Percentiles rank a stretch among this genome's conserved stretches.
Evolutionary conservation across 495 filamentous ascomycete species (phyloP).

Genomic region (Tuber calosporum): DNA sequence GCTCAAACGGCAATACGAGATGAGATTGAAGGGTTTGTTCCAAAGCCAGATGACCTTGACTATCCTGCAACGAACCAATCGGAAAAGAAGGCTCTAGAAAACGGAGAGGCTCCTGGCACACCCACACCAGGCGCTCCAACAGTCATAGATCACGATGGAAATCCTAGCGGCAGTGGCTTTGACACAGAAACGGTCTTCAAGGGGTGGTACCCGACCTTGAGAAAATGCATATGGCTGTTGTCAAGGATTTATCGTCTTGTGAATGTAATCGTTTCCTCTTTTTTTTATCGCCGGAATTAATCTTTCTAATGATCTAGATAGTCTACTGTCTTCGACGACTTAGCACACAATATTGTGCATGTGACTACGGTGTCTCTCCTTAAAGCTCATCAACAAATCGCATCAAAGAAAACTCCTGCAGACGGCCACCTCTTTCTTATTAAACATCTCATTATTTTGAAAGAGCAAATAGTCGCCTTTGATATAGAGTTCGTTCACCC

Average conservation of each 20-base stretch:
- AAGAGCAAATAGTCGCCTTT: conserved; percentile 72
- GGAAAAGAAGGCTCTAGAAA: conserved; percentile 41
- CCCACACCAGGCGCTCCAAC: conserved; percentile 49
- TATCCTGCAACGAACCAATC: conserved; percentile 40
- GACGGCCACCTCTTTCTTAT: conserved; percentile 66
- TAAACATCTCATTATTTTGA: conserved; percentile 64
- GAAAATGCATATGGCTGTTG: conserved; percentile 69
- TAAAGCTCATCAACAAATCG: conserved; percentile 52
- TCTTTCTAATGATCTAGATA: conserved; percentile 25
- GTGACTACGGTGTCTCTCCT: conserved; percentile 63
- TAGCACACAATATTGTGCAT: conserved; percentile 71
- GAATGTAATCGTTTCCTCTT: conserved; percentile 45
- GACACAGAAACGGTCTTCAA: conserved; percentile 37
- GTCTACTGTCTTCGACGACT: conserved; percentile 67
- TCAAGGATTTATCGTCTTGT: conserved; percentile 70
- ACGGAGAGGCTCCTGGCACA: conserved; percentile 45
- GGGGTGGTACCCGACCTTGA: conserved; percentile 64
- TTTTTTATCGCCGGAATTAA: neutral
- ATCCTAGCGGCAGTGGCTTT: conserved; percentile 48
- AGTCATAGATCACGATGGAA: conserved; percentile 50
- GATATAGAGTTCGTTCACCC: conserved; percentile 65
- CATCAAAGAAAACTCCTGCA: conserved; percentile 47
- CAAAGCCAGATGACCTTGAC: conserved; percentile 62
- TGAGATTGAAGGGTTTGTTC: conserved; percentile 63
- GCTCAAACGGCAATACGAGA: conserved; percentile 58